Percentiles rank a stretch among this genome's conserved stretches.
phyloP scores from a whole-genome alignment of 768 basidiomycete species.

The Hemileccinum rubropunctum region DNA sequence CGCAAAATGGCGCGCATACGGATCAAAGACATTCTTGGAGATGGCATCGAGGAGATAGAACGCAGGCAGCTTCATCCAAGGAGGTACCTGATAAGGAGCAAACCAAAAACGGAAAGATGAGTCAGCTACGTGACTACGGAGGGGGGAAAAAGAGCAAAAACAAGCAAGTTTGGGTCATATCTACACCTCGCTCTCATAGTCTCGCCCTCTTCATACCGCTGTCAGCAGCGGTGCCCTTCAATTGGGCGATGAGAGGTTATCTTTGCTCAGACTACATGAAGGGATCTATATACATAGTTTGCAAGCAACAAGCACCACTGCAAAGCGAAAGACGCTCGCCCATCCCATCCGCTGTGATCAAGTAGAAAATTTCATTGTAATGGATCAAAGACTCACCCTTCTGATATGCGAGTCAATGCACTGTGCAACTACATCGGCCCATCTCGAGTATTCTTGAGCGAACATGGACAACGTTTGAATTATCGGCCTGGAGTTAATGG shows the following conservation, averaged over 20 bases:
- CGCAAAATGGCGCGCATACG: constrained; percentile 85
- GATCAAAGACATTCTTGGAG: constrained; percentile 92
- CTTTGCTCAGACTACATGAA: constrained; percentile 43
- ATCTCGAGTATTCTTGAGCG: constrained; percentile 82
- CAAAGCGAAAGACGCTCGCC: constrained; percentile 23
- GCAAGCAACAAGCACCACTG: constrained; percentile 26
- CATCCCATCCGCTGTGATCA: constrained; percentile 27
- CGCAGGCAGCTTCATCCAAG: constrained; percentile 87
- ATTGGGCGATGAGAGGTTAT: constrained; percentile 33
- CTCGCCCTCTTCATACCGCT: constrained; percentile 36
- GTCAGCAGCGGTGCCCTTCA: constrained; percentile 32
- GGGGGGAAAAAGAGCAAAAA: constrained; percentile 30
- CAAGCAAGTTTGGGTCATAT: constrained; percentile 23
- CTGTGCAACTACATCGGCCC: constrained; percentile 75
- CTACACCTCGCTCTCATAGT: constrained; percentile 35
- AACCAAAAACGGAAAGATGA: constrained; percentile 44
- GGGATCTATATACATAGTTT: constrained; percentile 46
- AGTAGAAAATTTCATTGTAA: constrained; percentile 22
- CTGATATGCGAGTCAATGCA: constrained; percentile 84
- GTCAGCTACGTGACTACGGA: constrained; percentile 54
- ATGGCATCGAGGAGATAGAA: constrained; percentile 97
- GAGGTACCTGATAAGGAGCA: constrained; percentile 62
- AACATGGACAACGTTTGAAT: constrained; percentile 92
- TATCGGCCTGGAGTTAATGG: constrained; percentile 91
- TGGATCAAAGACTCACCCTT: constrained; percentile 64